Evolutionary conservation across 176 grass and related monocot species (phyloP), one percentile per base, ranked within the genome.

Genomic region (Zea luxurians): DNA sequence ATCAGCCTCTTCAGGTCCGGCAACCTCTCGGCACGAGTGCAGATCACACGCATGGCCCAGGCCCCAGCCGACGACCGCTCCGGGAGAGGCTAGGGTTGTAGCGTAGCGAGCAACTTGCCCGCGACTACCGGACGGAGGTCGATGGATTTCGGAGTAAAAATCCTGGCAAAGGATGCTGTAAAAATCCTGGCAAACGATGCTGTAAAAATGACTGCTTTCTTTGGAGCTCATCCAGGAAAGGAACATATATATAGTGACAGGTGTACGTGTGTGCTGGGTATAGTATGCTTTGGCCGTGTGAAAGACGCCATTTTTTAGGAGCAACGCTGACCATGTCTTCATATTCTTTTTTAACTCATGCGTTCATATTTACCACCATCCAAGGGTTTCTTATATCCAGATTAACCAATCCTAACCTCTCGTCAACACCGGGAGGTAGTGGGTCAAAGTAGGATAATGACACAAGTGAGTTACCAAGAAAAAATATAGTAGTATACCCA

Each of bases 31-130:
- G 10, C 38, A 12, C 18, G 48, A 50, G 47, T 27, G 47, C 62
- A 13, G 13, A 66, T 50, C 57, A 50, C 12, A 12, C 8, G 8
- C 45, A 64, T 42, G 38, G 36, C 42, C 67, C 17, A 16, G 41
- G 18, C 27, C 27, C 27, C 27, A 27, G 27, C 27, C 27, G 27
- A 27, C 6, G 20, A 43, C 47, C 15, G 78, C 40, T 13, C 37
- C 37, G 27, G 27, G 27, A 27, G 27, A 40, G n/a, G n/a, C n/a
- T n/a, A n/a, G 10, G 37, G 0, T 12, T 74, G 86, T 83, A 74
- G 68, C 20, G 12, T 74, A 74, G 86, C 86, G 62, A 16, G 69
- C 75, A 78, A 78, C 61, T 83, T 87, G 85, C 6, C 53, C 6
- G 53, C 53, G 53, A 57, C 16, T 7, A 17, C 52, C 38, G 4